Evolutionary conservation across 2,329 filamentous ascomycete species (phyloP).

Genomic region (Penicillium sp.): DNA sequence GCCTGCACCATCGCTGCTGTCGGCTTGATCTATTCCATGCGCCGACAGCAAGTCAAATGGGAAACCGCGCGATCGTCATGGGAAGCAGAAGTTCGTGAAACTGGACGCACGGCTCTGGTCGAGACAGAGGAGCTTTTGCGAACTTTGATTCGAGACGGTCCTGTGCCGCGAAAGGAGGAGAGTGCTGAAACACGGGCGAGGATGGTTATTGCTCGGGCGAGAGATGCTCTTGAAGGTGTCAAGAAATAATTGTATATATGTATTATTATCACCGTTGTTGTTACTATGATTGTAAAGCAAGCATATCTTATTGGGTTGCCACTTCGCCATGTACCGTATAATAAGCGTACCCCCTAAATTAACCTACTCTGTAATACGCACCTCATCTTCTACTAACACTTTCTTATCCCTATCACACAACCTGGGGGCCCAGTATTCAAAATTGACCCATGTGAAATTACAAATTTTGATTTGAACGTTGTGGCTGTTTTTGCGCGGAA

Average conservation of each 20-base stretch:
- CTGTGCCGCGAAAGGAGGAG: conserved; percentile 34
- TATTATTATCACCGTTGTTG: not conserved
- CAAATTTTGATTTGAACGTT: too few relatives aligned
- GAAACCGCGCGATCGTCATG: conserved; percentile 51
- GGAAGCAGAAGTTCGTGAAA: conserved; percentile 52
- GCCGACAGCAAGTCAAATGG: conserved; percentile 58
- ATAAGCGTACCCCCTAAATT: too few relatives aligned
- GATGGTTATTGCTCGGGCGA: conserved; percentile 44
- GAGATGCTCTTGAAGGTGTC: conserved; percentile 42
- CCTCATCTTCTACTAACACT: too few relatives aligned
- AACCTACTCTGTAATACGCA: too few relatives aligned
- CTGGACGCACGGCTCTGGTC: conserved; percentile 54
- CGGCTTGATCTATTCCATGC: conserved; percentile 55
- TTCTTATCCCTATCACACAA: too few relatives aligned
- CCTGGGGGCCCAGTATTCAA: too few relatives aligned
- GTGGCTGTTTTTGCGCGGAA: too few relatives aligned
- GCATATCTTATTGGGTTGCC: too few relatives aligned
- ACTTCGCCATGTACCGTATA: too few relatives aligned
- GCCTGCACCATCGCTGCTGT: conserved; percentile 57
- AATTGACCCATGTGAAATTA: too few relatives aligned
- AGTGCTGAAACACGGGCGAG: conserved; percentile 38
- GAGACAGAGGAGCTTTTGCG: conserved; percentile 51
- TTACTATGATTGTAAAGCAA: not conserved
- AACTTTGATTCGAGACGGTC: conserved; percentile 42
- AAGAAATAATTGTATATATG: conserved; percentile 17